Evolutionary conservation across 1,139 yeast species (phyloP).

Genomic region (Wickerhamomyces sp.): DNA sequence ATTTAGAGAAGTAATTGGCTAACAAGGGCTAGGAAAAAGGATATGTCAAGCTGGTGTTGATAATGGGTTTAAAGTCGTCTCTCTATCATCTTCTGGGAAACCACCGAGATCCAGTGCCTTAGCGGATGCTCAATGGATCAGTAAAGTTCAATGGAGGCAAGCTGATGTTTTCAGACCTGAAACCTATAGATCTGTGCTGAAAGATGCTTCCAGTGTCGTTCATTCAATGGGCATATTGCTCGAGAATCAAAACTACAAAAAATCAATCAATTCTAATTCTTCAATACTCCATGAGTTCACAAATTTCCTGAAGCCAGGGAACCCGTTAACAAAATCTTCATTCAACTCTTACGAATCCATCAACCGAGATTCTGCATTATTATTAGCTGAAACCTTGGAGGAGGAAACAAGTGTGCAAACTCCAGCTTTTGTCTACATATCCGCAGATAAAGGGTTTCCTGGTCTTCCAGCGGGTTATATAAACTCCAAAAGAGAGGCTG

Average conservation of each 20-base stretch:
- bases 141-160: slow-evolving; percentile 59
- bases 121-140: slow-evolving; percentile 43
- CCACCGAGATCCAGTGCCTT: slow-evolving; percentile 38
- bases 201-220: slow-evolving; percentile 62
- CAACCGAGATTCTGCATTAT: slow-evolving; percentile 67
- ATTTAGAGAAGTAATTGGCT: no score
- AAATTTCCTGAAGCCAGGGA: slow-evolving; percentile 29
- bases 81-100: slow-evolving; percentile 57
- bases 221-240: slow-evolving; percentile 76
- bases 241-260: slow-evolving; percentile 65
- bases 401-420: slow-evolving; percentile 25
- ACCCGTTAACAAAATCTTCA: slow-evolving; percentile 50
- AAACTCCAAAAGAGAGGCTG: slow-evolving; percentile 74
- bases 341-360: slow-evolving; percentile 52
- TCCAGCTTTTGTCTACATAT: slow-evolving; percentile 66
- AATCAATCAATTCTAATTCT: slow-evolving; percentile 40
- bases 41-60: slow-evolving; percentile 66
- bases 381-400: slow-evolving; percentile 54
- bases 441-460: slow-evolving; percentile 73
- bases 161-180: slow-evolving; percentile 68
- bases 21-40: slow-evolving; percentile 41
- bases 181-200: slow-evolving; percentile 45
- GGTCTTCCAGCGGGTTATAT: slow-evolving; percentile 68
- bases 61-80: slow-evolving; percentile 59
- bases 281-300: slow-evolving; percentile 21